Evolutionary conservation across 2,329 filamentous ascomycete species (phyloP).

Genomic region (Alternaria brassicae): DNA sequence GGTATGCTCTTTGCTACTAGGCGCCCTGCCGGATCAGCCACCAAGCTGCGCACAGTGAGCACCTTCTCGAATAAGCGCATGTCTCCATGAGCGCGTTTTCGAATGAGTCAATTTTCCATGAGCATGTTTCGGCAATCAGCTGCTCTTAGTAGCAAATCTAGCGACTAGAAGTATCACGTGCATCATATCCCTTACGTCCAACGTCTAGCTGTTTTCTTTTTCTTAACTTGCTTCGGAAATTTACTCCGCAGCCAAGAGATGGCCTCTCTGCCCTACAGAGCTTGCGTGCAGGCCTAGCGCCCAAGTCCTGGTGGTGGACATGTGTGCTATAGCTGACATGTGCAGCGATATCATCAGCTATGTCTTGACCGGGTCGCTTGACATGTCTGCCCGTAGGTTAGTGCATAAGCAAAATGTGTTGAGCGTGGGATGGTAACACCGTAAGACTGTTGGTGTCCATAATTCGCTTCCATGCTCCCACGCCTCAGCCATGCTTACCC

Average conservation of each 20-base stretch:
- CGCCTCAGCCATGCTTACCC: neutral
- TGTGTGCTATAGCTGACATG: fast-evolving
- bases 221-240: neutral
- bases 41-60: neutral
- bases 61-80: neutral
- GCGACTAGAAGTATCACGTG: no score
- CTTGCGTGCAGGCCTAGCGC: neutral
- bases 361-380: no score
- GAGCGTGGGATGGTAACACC: neutral
- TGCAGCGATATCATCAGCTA: no score
- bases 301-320: fast-evolving
- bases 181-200: neutral
- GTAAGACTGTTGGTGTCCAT: no score
- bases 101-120: neutral
- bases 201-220: neutral
- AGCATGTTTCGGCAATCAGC: neutral
- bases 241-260: neutral
- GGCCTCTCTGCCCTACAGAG: neutral
- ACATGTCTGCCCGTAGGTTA: neutral
- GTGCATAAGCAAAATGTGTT: neutral
- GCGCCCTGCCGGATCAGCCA: neutral
- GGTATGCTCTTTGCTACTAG: neutral
- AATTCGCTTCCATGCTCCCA: neutral
- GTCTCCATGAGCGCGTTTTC: neutral
- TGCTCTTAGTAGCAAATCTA: neutral